Conservation (phyloP, 306 rosid genomes). For the Castanea crenata region DNA sequence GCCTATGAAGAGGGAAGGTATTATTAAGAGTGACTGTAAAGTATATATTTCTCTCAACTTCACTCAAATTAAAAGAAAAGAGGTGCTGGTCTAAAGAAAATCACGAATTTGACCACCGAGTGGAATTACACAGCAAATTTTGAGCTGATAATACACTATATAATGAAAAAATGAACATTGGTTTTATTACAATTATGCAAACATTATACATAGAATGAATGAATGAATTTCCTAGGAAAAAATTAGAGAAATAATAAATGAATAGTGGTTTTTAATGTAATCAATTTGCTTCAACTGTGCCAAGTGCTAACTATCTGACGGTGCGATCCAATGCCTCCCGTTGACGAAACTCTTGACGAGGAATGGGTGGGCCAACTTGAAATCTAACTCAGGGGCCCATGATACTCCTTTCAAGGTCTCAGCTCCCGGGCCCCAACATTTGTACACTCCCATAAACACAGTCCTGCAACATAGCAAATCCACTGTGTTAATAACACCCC, state of each 20-base stretch:
- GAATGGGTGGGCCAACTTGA: slow-evolving; percentile 68
- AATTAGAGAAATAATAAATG: not conserved
- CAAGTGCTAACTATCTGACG: slow-evolving; percentile 52
- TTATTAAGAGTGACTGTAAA: too few relatives aligned
- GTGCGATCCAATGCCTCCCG: slow-evolving; percentile 91
- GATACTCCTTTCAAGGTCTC: slow-evolving; percentile 49
- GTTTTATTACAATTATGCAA: not conserved
- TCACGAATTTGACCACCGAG: too few relatives aligned
- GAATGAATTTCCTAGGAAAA: slow-evolving; percentile 3
- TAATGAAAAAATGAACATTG: not conserved
- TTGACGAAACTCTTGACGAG: slow-evolving; percentile 80
- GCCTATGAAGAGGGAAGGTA: too few relatives aligned
- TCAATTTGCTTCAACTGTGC: not conserved
- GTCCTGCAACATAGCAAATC: slow-evolving; percentile 40
- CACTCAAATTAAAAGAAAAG: too few relatives aligned
- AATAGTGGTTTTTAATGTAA: not conserved
- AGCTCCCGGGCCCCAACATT: slow-evolving; percentile 87
- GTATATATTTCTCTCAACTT: too few relatives aligned
- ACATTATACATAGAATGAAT: not conserved
- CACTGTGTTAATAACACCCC: not conserved
- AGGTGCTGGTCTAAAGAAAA: too few relatives aligned
- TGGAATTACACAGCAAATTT: too few relatives aligned
- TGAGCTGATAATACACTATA: too few relatives aligned
- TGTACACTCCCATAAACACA: slow-evolving; percentile 71
- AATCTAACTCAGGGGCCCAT: slow-evolving; percentile 69